Evolutionary conservation across 2,329 filamentous ascomycete genomes (phyloP).

Genomic region (Hawksworthiomyces lignivorus): DNA sequence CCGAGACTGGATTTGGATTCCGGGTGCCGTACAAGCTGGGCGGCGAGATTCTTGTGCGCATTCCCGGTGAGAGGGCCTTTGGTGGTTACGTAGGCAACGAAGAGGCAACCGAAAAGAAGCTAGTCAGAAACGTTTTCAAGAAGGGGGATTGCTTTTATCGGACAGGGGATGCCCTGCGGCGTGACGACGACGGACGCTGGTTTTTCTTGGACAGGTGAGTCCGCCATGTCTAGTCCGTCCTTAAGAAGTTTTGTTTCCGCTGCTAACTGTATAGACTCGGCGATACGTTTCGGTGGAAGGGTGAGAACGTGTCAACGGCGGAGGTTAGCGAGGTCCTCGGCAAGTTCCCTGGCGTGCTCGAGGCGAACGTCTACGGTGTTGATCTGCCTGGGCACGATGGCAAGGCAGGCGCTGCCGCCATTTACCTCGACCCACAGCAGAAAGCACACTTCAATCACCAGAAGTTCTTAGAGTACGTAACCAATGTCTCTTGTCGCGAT

Average conservation of each 20-base stretch:
- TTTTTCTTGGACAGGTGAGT: slow-evolving; percentile 65
- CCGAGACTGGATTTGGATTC: slow-evolving; percentile 58
- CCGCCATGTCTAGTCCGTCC: slow-evolving; percentile 10
- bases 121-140: slow-evolving; percentile 54
- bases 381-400: slow-evolving; percentile 74
- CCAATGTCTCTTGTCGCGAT: not conserved
- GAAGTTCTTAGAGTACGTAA: slow-evolving; percentile 44
- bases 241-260: not conserved
- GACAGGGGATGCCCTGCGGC: slow-evolving; percentile 57
- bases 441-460: slow-evolving; percentile 46
- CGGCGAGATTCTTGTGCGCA: slow-evolving; percentile 66
- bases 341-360: slow-evolving; percentile 55
- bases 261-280: slow-evolving; percentile 39
- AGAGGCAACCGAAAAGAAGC: slow-evolving; percentile 59
- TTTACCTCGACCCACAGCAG: slow-evolving; percentile 14
- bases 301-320: slow-evolving; percentile 72
- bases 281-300: slow-evolving; percentile 74
- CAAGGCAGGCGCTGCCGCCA: slow-evolving; percentile 61
- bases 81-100: slow-evolving; percentile 64
- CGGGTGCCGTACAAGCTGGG: slow-evolving; percentile 58
- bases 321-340: slow-evolving; percentile 72
- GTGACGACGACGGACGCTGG: slow-evolving; percentile 56
- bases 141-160: slow-evolving; percentile 64
- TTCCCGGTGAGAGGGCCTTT: slow-evolving; percentile 51
- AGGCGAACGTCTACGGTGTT: slow-evolving; percentile 84